phyloP scores from a whole-genome alignment of 805 yeast genomes.

The Ogataea nitratoaversa region DNA sequence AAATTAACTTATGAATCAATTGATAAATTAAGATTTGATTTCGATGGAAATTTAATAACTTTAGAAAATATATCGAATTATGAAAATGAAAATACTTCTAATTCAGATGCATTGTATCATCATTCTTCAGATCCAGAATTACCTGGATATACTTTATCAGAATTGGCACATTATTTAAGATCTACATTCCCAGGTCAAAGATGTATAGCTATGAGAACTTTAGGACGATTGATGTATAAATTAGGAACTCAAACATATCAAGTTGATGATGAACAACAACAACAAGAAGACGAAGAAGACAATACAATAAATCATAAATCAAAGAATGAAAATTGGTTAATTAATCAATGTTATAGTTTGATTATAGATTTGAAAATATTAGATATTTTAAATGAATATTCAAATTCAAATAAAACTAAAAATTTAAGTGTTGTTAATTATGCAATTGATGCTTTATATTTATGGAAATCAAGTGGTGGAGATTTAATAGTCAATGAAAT shows the following conservation, averaged over 20 bases:
- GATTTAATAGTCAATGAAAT: conserved; percentile 22
- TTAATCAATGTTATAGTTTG: conserved; percentile 64
- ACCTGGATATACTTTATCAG: conserved; percentile 89
- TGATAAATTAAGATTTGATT: conserved; percentile 80
- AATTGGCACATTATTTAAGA: conserved; percentile 72
- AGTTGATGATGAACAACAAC: conserved; percentile 27
- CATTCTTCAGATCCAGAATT: conserved; percentile 84
- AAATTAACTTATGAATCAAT: conserved; percentile 43
- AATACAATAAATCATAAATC: too few species aligned
- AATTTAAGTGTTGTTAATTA: conserved; percentile 75
- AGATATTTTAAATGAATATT: conserved; percentile 62
- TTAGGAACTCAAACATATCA: conserved; percentile 57
- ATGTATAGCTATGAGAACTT: conserved; percentile 76
- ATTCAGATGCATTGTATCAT: conserved; percentile 72
- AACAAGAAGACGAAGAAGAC: conserved; percentile 28
- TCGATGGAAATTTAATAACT: conserved; percentile 71
- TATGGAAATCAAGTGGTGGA: conserved; percentile 65
- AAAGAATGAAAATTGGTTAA: conserved; percentile 41
- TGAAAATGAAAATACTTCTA: conserved; percentile 4
- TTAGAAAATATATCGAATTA: conserved; percentile 19
- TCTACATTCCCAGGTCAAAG: conserved; percentile 83
- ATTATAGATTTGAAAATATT: conserved; percentile 58
- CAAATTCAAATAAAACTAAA: conserved; percentile 50
- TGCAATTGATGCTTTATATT: conserved; percentile 88
- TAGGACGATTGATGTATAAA: conserved; percentile 84